Evolutionary conservation across 2,329 filamentous ascomycete genomes (phyloP).

Genomic region (Epichloe sp.): DNA sequence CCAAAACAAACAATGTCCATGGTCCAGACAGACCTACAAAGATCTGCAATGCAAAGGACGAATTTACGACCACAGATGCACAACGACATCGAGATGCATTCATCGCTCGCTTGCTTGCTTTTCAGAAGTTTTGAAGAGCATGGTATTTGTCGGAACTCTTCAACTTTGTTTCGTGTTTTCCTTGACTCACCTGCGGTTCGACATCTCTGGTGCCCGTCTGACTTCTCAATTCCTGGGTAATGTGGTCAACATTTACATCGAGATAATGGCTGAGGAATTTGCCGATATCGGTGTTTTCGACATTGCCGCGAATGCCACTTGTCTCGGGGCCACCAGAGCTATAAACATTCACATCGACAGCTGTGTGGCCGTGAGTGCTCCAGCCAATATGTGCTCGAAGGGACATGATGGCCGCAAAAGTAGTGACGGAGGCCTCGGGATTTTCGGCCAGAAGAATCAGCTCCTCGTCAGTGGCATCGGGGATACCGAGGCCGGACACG

Average conservation of each 20-base stretch:
- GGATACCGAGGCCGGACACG: conserved; percentile 59
- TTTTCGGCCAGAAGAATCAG: conserved; percentile 49
- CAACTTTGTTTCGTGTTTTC: background rate
- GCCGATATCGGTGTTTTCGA: conserved; percentile 91
- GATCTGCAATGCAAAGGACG: no score
- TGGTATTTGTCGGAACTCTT: conserved; percentile 1
- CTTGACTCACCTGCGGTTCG: background rate
- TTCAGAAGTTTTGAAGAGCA: background rate
- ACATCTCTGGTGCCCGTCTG: conserved; percentile 24
- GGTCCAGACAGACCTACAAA: no score
- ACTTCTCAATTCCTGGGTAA: conserved; percentile 62
- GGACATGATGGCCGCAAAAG: conserved; percentile 73
- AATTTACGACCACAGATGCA: no score
- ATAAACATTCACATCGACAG: conserved; percentile 94
- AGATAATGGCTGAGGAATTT: conserved; percentile 70
- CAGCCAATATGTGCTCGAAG: conserved; percentile 82
- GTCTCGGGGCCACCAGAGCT: conserved; percentile 56
- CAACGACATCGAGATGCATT: background rate
- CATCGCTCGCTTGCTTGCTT: background rate
- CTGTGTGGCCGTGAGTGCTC: conserved; percentile 87
- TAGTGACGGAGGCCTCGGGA: conserved; percentile 38
- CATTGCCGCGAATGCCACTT: conserved; percentile 61
- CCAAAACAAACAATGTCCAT: no score
- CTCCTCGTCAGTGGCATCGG: conserved; percentile 59
- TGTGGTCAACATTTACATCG: conserved; percentile 59